A percentile compares a stretch with the other conserved stretches of the same genome.
Evolutionary conservation across 441 rosid species (phyloP).

Genomic region (Corymbia citriodora): DNA sequence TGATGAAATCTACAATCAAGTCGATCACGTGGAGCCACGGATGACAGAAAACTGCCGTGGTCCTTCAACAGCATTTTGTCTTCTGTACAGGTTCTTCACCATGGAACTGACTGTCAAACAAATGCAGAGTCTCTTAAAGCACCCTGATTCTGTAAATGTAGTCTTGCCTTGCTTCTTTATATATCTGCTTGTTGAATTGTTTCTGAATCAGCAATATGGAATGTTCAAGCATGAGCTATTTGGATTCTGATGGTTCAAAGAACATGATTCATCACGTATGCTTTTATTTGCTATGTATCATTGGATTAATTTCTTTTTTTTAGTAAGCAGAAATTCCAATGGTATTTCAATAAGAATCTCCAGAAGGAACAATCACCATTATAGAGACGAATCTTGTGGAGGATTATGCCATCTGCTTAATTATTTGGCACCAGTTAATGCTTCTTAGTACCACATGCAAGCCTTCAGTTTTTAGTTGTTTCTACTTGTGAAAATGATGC

Average conservation of each 20-base stretch:
- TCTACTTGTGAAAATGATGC: background rate
- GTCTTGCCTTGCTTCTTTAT: background rate
- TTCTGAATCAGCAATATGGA: background rate
- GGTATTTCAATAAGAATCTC: background rate
- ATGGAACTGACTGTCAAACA: conserved; percentile 97
- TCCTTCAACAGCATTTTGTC: conserved; percentile 93
- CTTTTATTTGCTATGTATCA: background rate
- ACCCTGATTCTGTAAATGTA: conserved; percentile 67
- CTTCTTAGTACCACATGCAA: background rate
- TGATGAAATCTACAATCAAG: conserved; percentile 98
- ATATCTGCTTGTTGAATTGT: background rate
- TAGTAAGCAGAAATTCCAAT: background rate
- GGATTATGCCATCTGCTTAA: background rate
- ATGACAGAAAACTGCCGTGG: conserved; percentile 99
- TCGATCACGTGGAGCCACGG: conserved; percentile 99
- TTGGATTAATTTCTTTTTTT: background rate
- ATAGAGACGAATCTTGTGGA: background rate
- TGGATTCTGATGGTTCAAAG: background rate
- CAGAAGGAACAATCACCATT: background rate
- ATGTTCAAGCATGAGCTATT: background rate
- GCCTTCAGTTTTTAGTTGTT: background rate
- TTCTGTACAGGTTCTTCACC: conserved; percentile 93
- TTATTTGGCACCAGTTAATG: background rate
- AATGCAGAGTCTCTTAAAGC: conserved; percentile 96
- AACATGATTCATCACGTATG: background rate